Conservation (phyloP, 148 eudicot species). For the Fagopyrum homotropicum region DNA sequence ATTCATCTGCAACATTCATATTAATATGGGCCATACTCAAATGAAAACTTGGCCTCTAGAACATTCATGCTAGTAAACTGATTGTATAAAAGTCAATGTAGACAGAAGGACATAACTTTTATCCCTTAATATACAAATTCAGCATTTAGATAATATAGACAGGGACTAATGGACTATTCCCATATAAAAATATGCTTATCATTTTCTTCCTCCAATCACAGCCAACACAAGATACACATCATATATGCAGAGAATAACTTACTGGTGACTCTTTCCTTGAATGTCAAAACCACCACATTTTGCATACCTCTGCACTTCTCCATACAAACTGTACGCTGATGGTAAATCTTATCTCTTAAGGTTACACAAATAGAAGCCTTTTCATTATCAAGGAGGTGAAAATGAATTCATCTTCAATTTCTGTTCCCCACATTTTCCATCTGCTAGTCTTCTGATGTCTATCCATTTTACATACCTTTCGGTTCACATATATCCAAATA, state of each 20-base stretch:
- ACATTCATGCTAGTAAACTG: no score
- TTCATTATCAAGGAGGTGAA: constrained; percentile 6
- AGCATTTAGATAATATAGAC: no score
- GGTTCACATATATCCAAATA: constrained; percentile 9
- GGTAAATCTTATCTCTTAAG: not conserved
- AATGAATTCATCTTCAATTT: not conserved
- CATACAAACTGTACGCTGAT: not conserved
- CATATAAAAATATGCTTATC: not conserved
- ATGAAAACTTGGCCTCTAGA: not conserved
- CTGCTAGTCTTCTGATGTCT: not conserved
- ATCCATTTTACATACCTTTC: not conserved
- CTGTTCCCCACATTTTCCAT: constrained; percentile 10
- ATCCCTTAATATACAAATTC: no score
- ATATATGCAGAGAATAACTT: not conserved
- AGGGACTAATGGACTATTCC: no score
- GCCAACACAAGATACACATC: not conserved
- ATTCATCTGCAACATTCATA: not conserved
- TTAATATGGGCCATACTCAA: not conserved
- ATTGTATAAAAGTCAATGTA: no score
- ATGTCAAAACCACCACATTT: not conserved
- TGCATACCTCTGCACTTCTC: not conserved
- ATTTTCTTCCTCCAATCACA: no score
- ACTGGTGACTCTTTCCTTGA: not conserved
- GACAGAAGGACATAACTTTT: no score
- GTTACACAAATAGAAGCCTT: not conserved